Conservation (phyloP, 2,329 filamentous ascomycete species). For the Huntiella abstrusa region DNA sequence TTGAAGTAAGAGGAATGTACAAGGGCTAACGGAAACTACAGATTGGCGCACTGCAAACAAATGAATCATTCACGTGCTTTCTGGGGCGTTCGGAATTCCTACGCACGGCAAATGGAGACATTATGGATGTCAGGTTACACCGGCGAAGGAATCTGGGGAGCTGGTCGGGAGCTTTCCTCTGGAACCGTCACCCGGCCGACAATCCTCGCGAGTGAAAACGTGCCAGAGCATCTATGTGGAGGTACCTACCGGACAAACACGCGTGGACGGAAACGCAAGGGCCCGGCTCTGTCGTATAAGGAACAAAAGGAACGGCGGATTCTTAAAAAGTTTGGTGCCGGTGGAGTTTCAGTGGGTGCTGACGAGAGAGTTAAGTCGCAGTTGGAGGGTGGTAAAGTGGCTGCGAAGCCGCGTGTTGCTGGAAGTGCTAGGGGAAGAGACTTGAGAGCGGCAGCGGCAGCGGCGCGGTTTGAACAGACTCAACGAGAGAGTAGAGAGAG, state of each 20-base stretch:
- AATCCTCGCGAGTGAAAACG: slow-evolving; percentile 31
- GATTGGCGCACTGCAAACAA: slow-evolving; percentile 66
- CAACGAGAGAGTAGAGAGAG: slow-evolving; percentile 18
- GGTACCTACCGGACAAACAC: slow-evolving; percentile 50
- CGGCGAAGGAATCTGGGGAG: slow-evolving; percentile 70
- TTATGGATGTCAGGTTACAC: slow-evolving; percentile 55
- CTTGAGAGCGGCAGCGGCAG: slow-evolving; percentile 54
- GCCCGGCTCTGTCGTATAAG: slow-evolving; percentile 39
- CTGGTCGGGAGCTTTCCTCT: slow-evolving; percentile 42
- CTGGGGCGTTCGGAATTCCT: slow-evolving; percentile 60
- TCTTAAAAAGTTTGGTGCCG: slow-evolving; percentile 55
- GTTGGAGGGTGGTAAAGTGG: slow-evolving; percentile 44
- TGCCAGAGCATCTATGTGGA: slow-evolving; percentile 60
- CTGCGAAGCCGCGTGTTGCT: slow-evolving; percentile 53
- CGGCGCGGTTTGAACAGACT: slow-evolving; percentile 45
- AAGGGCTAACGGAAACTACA: slow-evolving; percentile 11
- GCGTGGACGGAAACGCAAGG: slow-evolving; percentile 31
- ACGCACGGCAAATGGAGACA: slow-evolving; percentile 48
- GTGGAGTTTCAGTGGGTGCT: slow-evolving; percentile 49
- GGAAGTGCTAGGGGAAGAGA: slow-evolving; percentile 57
- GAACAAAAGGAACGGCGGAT: slow-evolving; percentile 57
- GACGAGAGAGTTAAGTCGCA: slow-evolving; percentile 46
- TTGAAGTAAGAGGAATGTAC: slow-evolving; percentile 23
- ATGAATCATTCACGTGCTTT: slow-evolving; percentile 79
- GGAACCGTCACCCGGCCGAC: slow-evolving; percentile 39